Evolutionary conservation across 2,329 filamentous ascomycete genomes (phyloP).

Genomic region (Cercospora zeina): DNA sequence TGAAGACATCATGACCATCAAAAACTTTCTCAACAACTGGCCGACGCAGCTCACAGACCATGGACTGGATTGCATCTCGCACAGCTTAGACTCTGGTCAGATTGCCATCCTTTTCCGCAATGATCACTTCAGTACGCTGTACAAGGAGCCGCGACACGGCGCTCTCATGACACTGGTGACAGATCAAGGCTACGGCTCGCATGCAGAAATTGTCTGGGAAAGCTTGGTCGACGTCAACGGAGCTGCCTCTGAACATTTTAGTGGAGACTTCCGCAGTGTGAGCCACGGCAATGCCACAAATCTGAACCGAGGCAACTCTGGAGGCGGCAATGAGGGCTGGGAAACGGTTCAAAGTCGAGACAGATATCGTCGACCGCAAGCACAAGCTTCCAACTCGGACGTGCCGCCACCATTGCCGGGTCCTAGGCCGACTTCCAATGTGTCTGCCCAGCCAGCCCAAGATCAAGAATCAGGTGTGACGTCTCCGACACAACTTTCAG

Average conservation of each 20-base stretch:
- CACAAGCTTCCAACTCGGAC: conserved; percentile 20
- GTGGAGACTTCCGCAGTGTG: conserved; percentile 87
- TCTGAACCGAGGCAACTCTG: conserved; percentile 30
- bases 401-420: conserved; percentile 31
- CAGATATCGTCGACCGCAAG: conserved; percentile 21
- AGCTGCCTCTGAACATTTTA: conserved; percentile 77
- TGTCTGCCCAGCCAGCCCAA: conserved; percentile 14
- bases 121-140: conserved; percentile 93
- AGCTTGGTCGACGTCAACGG: conserved; percentile 86
- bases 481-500: conserved; percentile 34
- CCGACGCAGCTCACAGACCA: conserved; percentile 84
- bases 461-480: conserved; percentile 13
- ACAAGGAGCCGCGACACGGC: conserved; percentile 77
- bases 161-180: conserved; percentile 84
- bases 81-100: conserved; percentile 70
- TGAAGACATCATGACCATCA: conserved; percentile 81
- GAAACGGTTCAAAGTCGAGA: conserved; percentile 54
- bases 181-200: conserved; percentile 82
- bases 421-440: conserved; percentile 31
- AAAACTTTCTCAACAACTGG: conserved; percentile 74
- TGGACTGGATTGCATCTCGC: conserved; percentile 73
- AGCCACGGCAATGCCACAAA: conserved; percentile 55
- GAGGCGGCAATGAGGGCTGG: conserved; percentile 52
- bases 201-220: conserved; percentile 95
- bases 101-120: conserved; percentile 94